phyloP scores from a whole-genome alignment of 2,329 filamentous ascomycete genomes.

The Metarhizium sp. region DNA sequence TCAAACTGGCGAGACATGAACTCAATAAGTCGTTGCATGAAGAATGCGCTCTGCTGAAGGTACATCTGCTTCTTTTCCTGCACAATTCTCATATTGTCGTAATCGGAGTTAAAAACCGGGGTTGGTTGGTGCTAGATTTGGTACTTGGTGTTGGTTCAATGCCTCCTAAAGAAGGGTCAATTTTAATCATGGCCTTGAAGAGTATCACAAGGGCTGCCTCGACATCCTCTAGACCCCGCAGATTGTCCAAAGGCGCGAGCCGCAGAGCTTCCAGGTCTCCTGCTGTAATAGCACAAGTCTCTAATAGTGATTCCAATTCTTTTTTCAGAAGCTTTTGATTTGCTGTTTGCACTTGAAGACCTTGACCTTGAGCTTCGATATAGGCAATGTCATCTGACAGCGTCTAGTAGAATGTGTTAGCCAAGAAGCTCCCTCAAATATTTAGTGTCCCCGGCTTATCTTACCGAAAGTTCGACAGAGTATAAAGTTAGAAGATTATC shows the following conservation, averaged over 20 bases:
- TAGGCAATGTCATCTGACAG: conserved; percentile 93
- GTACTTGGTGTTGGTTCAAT: conserved; percentile 38
- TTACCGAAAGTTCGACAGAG: conserved; percentile 82
- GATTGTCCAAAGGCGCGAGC: conserved; percentile 61
- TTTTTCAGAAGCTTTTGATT: conserved; percentile 92
- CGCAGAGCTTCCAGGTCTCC: conserved; percentile 65
- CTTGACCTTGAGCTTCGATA: conserved; percentile 94
- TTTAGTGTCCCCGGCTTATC: conserved; percentile 18
- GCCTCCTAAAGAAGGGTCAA: conserved; percentile 68
- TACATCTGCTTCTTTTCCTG: conserved; percentile 94
- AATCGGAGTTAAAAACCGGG: conserved; percentile 58
- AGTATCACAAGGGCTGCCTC: conserved; percentile 70
- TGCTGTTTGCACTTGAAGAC: conserved; percentile 90
- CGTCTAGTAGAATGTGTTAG: conserved; percentile 45
- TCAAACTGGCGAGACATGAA: conserved; percentile 79
- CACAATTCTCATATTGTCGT: conserved; percentile 84
- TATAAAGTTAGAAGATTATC: conserved; percentile 92
- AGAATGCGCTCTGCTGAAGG: conserved; percentile 61
- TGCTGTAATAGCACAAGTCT: conserved; percentile 80
- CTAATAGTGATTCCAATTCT: conserved; percentile 80
- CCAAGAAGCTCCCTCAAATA: not conserved
- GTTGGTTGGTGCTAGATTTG: conserved; percentile 33
- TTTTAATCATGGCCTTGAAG: conserved; percentile 88
- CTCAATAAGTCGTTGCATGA: conserved; percentile 69
- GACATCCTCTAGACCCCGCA: conserved; percentile 63